phyloP scores from a whole-genome alignment of 345 rosid species.

The Dipteronia sinensis region DNA sequence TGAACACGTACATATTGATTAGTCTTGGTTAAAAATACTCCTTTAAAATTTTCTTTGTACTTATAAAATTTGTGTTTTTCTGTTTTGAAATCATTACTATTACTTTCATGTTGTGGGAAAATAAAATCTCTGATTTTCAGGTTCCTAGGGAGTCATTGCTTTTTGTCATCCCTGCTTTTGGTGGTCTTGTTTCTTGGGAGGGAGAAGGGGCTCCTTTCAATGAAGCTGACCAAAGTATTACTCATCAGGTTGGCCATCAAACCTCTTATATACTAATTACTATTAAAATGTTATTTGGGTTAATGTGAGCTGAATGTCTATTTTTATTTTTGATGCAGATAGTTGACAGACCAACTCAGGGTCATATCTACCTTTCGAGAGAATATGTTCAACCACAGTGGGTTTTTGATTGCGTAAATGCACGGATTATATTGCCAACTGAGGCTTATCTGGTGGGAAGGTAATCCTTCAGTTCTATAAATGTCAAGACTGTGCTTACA shows the following conservation, averaged over 20 bases:
- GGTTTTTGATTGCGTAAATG: conserved; percentile 82
- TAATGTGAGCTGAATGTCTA: not conserved
- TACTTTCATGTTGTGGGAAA: not conserved
- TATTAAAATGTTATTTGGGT: not conserved
- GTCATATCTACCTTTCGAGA: conserved; percentile 78
- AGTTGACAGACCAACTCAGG: conserved; percentile 87
- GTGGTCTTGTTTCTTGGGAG: conserved; percentile 95
- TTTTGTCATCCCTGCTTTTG: conserved; percentile 90
- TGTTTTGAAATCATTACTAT: not conserved
- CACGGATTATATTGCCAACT: conserved; percentile 72
- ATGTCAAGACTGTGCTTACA: not conserved
- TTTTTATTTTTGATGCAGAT: conserved; percentile 51
- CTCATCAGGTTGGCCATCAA: conserved; percentile 73
- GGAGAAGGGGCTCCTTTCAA: conserved; percentile 87
- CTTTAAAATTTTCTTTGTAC: not conserved
- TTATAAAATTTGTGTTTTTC: not conserved
- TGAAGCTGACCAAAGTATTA: conserved; percentile 79
- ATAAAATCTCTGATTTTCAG: conserved; percentile 34
- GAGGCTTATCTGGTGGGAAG: conserved; percentile 78
- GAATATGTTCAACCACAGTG: conserved; percentile 95
- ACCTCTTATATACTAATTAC: not conserved
- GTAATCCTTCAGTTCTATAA: conserved; percentile 38
- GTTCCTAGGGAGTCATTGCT: conserved; percentile 95
- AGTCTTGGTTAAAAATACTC: not conserved
- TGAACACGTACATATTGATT: not conserved